Conservation (phyloP, 306 rosid genomes). For the Cucumis hystrix region DNA sequence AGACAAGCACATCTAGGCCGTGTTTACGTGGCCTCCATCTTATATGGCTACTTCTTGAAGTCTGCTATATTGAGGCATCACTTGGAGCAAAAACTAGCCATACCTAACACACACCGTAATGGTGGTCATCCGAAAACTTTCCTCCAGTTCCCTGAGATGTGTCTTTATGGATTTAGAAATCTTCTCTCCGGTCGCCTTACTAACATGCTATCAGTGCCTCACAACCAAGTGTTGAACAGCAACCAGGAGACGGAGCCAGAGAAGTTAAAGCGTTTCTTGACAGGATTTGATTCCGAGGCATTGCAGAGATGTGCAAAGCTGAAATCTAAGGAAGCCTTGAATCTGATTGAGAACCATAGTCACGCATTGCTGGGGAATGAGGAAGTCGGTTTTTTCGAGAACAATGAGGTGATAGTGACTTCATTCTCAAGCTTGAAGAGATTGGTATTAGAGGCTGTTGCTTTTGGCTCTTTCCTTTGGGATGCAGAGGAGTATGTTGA, state of each 20-base stretch:
- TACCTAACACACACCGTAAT: constrained; percentile 31
- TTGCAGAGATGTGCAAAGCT: constrained; percentile 68
- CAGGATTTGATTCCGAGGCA: constrained; percentile 55
- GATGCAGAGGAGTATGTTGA: constrained; percentile 78
- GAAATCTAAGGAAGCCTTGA: constrained; percentile 65
- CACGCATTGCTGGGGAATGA: constrained; percentile 51
- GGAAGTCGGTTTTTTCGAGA: constrained; percentile 25
- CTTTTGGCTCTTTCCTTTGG: constrained; percentile 92
- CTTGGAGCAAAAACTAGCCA: constrained; percentile 40
- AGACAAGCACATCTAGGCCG: constrained; percentile 35
- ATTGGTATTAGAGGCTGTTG: constrained; percentile 88
- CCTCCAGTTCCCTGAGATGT: constrained; percentile 25
- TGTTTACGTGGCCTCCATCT: constrained; percentile 62
- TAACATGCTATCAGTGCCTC: constrained; percentile 19
- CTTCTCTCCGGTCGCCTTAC: constrained; percentile 27
- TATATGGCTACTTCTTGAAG: constrained; percentile 84
- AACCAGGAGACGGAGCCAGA: constrained; percentile 28
- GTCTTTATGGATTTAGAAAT: constrained; percentile 29
- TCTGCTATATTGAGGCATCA: constrained; percentile 57
- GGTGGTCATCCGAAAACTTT: constrained; percentile 27
- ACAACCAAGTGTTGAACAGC: constrained; percentile 16
- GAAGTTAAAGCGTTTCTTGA: constrained; percentile 47
- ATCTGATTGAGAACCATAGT: constrained; percentile 56
- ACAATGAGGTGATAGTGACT: constrained; percentile 55
- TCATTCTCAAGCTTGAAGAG: constrained; percentile 88